A percentile compares a stretch with the other conserved stretches of the same genome.
Evolutionary conservation across 208 protist species (phyloP).

Genomic region (Acanthamoeba healyi): DNA sequence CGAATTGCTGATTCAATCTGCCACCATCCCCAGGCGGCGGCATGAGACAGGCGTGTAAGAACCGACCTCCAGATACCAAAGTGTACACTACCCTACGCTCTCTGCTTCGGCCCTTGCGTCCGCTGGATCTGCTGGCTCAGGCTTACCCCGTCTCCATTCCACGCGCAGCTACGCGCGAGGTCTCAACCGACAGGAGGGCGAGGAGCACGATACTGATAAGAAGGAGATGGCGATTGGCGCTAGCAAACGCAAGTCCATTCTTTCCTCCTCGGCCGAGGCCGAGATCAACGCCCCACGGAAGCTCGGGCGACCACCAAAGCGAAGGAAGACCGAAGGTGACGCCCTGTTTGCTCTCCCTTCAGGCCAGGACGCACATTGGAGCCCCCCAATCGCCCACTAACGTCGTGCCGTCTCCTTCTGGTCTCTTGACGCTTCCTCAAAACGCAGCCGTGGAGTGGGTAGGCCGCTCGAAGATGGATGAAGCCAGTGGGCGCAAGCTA

Average conservation of each 20-base stretch:
- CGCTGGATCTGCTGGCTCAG: not conserved
- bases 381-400: not conserved
- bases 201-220: not conserved
- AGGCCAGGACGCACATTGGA: too few species aligned
- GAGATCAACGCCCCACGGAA: not conserved
- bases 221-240: not conserved
- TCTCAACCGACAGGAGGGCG: not conserved
- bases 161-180: not conserved
- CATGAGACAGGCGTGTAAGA: conserved; percentile 34
- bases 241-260: not conserved
- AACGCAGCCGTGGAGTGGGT: conserved; percentile 48
- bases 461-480: not conserved
- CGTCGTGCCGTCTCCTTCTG: too few species aligned
- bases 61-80: not conserved
- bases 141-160: not conserved
- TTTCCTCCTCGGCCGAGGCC: not conserved
- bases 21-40: not conserved
- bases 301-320: not conserved
- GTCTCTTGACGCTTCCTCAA: not conserved
- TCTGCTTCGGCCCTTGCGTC: not conserved
- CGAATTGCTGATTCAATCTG: not conserved
- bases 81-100: not conserved
- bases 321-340: not conserved
- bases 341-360: not conserved
- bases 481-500: conserved; percentile 23